Evolutionary conservation across 179 eudicot species (phyloP).

Genomic region (Spergularia azorica): DNA sequence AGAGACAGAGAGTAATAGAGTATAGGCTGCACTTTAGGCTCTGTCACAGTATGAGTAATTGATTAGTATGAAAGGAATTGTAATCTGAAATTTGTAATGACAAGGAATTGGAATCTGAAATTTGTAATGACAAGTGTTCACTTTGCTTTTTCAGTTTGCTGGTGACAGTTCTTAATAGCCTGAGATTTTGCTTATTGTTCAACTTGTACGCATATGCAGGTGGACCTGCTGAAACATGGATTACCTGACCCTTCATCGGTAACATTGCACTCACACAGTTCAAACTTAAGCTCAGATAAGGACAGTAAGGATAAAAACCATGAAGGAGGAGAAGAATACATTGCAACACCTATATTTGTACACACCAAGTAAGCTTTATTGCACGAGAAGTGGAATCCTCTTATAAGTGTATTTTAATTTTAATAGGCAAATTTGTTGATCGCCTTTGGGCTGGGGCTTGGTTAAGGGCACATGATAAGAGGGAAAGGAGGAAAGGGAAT

Average conservation of each 20-base stretch:
- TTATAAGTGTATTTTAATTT: neutral
- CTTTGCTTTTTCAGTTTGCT: too few species aligned
- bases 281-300: conserved; percentile 58
- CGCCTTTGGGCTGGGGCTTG: too few species aligned
- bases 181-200: conserved; percentile 2
- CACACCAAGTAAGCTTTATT: conserved; percentile 65
- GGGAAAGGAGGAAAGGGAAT: too few species aligned
- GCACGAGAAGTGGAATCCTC: neutral
- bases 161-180: too few species aligned
- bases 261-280: conserved; percentile 54
- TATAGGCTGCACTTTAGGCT: neutral
- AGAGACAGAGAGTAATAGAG: neutral
- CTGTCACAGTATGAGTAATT: neutral
- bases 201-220: conserved; percentile 47
- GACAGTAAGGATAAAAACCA: conserved; percentile 64
- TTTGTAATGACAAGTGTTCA: too few species aligned
- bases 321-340: conserved; percentile 71
- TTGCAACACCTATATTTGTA: conserved; percentile 78
- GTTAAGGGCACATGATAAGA: too few species aligned
- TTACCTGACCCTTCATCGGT: conserved; percentile 90
- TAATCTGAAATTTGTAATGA: neutral
- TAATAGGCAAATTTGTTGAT: too few species aligned
- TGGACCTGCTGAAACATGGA: conserved; percentile 86
- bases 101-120: too few species aligned
- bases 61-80: neutral